phyloP scores from a whole-genome alignment of 2,329 filamentous ascomycete species.

The Amphichorda felina region DNA sequence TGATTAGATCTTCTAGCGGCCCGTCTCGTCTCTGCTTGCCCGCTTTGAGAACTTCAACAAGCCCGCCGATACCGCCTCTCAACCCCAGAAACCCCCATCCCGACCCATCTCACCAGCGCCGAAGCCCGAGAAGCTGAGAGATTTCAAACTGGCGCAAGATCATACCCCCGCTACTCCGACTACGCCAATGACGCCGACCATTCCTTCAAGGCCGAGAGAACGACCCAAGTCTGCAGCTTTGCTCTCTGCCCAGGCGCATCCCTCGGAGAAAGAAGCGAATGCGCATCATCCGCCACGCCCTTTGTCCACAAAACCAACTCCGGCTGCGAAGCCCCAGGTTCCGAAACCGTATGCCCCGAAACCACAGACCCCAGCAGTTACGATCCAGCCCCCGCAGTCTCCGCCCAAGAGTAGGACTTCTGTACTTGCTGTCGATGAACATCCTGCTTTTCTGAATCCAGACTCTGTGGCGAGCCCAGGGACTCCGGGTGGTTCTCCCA shows the following conservation, averaged over 20 bases:
- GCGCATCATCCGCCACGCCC: slow-evolving; percentile 10
- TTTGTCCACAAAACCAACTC: slow-evolving; percentile 12
- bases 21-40: slow-evolving; percentile 69
- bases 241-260: slow-evolving; percentile 7
- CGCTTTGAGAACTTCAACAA: slow-evolving; percentile 64
- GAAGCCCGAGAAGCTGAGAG: slow-evolving; percentile 30
- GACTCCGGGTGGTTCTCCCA: slow-evolving; percentile 18
- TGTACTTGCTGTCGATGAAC: slow-evolving; percentile 23
- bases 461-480: slow-evolving; percentile 23
- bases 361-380: slow-evolving; percentile 50
- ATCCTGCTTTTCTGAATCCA: slow-evolving; percentile 33
- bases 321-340: slow-evolving; percentile 11
- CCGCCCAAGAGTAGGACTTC: slow-evolving; percentile 40
- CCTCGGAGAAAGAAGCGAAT: no score
- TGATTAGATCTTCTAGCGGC: slow-evolving; percentile 41
- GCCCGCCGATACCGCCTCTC: slow-evolving; percentile 7
- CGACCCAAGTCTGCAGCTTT: slow-evolving; percentile 11
- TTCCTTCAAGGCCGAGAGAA: slow-evolving; percentile 17
- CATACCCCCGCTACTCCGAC: slow-evolving; percentile 14
- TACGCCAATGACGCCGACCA: slow-evolving; percentile 13
- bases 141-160: slow-evolving; percentile 26
- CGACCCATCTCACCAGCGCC: slow-evolving; percentile 24
- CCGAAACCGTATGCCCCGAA: slow-evolving; percentile 13
- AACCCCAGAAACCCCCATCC: slow-evolving; percentile 10
- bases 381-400: slow-evolving; percentile 58